Percentiles rank a stretch among this genome's conserved stretches.
Conservation (phyloP, 2,329 filamentous ascomycete genomes). For the Coniochaeta sp. region DNA sequence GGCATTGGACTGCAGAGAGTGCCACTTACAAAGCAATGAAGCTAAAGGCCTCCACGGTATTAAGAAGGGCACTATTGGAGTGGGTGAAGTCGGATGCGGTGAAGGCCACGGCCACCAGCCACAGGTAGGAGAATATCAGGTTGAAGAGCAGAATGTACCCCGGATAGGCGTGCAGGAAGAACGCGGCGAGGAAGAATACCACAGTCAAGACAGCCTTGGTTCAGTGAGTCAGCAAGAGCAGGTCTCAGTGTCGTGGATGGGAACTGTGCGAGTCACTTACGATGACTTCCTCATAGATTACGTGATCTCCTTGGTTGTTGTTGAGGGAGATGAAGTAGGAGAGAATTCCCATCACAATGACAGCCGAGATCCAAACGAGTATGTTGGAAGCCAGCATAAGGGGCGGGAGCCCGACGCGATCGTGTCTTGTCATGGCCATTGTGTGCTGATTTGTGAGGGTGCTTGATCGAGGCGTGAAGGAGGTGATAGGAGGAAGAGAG, state of each 20-base stretch:
- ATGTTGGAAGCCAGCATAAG: constrained; percentile 18
- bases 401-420: constrained; percentile 13
- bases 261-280: constrained; percentile 13
- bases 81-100: constrained; percentile 19
- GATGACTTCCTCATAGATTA: constrained; percentile 24
- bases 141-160: constrained; percentile 22
- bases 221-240: neutral
- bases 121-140: constrained; percentile 26
- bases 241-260: neutral
- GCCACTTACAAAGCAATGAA: constrained; percentile 24
- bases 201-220: constrained; percentile 23
- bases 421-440: constrained; percentile 2
- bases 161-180: constrained; percentile 18
- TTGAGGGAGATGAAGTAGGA: constrained; percentile 19
- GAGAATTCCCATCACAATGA: constrained; percentile 25
- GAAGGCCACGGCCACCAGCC: constrained; percentile 24
- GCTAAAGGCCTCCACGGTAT: constrained; percentile 24
- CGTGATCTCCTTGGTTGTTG: constrained; percentile 12
- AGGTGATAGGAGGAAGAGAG: neutral
- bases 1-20: too few relatives aligned
- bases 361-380: constrained; percentile 23
- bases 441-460: neutral
- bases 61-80: constrained; percentile 12
- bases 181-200: constrained; percentile 21
- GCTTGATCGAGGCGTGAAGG: neutral